These are phyloP conservation scores for Fistulinella prunicolor DNA, from an alignment of 768 basidiomycete species.

Conservation along the genomic window DNA sequence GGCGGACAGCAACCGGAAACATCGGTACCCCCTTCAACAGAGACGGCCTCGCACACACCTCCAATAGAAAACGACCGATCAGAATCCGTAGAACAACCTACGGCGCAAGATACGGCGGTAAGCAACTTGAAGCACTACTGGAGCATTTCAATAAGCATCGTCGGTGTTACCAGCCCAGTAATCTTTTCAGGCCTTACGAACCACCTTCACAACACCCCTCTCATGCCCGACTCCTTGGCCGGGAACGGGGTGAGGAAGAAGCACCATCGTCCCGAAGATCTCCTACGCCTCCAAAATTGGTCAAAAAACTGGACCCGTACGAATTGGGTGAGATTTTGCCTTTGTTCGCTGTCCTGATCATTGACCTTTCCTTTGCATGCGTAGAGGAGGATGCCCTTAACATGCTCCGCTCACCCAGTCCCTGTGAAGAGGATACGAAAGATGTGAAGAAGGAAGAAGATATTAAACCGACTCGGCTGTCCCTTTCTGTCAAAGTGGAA, in stretches of 20 bases:
- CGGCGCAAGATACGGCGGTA: conserved; percentile 1
- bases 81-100: background rate
- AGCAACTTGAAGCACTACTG: background rate
- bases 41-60: background rate
- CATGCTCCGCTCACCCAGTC: conserved; percentile 7
- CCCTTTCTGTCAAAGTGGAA: conserved; percentile 9
- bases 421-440: conserved; percentile 1
- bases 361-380: background rate
- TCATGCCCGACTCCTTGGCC: conserved; percentile 7
- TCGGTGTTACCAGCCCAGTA: conserved; percentile 5
- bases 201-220: conserved; percentile 24
- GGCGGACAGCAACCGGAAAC: background rate
- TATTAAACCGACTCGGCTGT: background rate
- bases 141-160: background rate
- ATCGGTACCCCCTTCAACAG: background rate
- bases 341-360: background rate
- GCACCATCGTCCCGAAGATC: background rate
- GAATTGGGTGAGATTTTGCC: conserved; percentile 17
- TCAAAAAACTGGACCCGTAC: conserved; percentile 31
- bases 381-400: conserved; percentile 26
- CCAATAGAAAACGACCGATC: background rate
- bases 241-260: background rate
- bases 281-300: conserved; percentile 17
- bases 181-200: conserved; percentile 23
- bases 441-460: background rate